Evolutionary conservation across 2,329 filamentous ascomycete species (phyloP).

Genomic region (Pseudodiploospora longispora): DNA sequence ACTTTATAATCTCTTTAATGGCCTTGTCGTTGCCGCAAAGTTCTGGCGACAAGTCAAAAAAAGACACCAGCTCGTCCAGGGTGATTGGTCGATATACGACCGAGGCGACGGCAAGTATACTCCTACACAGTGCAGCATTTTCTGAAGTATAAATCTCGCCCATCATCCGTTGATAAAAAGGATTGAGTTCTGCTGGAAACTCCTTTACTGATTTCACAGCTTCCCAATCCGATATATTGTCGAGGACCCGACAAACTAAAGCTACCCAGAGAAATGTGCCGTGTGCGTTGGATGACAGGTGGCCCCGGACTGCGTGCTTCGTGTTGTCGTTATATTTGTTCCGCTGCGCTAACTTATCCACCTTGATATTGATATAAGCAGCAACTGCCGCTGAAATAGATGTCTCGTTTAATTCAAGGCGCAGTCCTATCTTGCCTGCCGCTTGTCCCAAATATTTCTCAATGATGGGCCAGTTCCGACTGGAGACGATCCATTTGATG

Average conservation of each 20-base stretch:
- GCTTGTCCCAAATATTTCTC: conserved; percentile 9
- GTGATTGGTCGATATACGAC: conserved; percentile 28
- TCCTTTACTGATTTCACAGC: conserved; percentile 10
- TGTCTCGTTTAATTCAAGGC: conserved; percentile 17
- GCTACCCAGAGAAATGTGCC: conserved; percentile 24
- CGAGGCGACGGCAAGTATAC: conserved; percentile 24
- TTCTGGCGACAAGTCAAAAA: no score
- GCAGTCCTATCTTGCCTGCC: background rate
- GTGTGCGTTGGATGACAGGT: conserved; percentile 22
- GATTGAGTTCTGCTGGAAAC: conserved; percentile 27
- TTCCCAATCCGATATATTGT: conserved; percentile 4
- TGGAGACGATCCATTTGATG: conserved; percentile 3
- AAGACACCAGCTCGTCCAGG: conserved; percentile 27
- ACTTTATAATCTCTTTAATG: conserved; percentile 20
- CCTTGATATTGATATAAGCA: conserved; percentile 1
- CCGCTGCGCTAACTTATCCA: background rate
- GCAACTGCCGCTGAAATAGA: background rate
- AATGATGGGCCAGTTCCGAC: conserved; percentile 4
- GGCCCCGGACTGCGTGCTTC: conserved; percentile 1
- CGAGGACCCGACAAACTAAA: conserved; percentile 13
- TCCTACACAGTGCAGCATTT: conserved; percentile 21
- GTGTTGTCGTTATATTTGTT: conserved; percentile 5
- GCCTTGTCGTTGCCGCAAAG: conserved; percentile 8
- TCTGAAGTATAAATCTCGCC: conserved; percentile 19
- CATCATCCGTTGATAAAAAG: conserved; percentile 32